Conservation (phyloP, 116 monocot genomes). For the Iris pallida region DNA sequence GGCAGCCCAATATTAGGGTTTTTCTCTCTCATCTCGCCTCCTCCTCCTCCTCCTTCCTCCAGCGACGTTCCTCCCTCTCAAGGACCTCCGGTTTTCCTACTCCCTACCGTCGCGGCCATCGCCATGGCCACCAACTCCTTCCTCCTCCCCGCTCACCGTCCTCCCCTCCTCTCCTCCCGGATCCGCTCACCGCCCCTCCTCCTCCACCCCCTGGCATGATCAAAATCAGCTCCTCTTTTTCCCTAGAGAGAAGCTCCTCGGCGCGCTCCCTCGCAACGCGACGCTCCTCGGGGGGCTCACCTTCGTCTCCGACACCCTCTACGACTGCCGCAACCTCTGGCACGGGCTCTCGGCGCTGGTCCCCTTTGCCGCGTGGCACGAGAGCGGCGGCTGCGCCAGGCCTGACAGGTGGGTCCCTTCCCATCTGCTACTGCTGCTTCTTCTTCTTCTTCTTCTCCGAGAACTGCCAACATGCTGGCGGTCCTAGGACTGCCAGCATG, state of each 20-base stretch:
- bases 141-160: too few relatives aligned
- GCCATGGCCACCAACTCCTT: constrained; percentile 9
- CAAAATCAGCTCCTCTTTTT: too few relatives aligned
- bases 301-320: constrained; percentile 42
- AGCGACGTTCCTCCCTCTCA: constrained; percentile 67
- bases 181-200: too few relatives aligned
- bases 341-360: constrained; percentile 35
- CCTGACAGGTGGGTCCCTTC: constrained; percentile 47
- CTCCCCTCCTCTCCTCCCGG: too few relatives aligned
- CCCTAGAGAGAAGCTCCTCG: constrained; percentile 26
- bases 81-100: constrained; percentile 35
- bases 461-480: too few relatives aligned
- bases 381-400: constrained; percentile 13
- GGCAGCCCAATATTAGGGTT: too few relatives aligned
- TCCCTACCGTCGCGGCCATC: constrained; percentile 30
- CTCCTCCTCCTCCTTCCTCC: too few relatives aligned
- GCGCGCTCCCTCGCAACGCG: constrained; percentile 26
- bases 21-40: too few relatives aligned
- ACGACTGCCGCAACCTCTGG: constrained; percentile 42
- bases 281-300: constrained; percentile 36
- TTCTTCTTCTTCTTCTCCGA: too few relatives aligned
- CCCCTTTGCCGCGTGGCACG: constrained; percentile 43
- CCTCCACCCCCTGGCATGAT: too few relatives aligned
- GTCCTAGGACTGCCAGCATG: too few relatives aligned
- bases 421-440: too few relatives aligned